A percentile compares a stretch with the other conserved stretches of the same genome.
These are phyloP conservation scores for Pyropia haitanensis DNA, from an alignment of 23 red algal species.

Conservation along the genomic window DNA sequence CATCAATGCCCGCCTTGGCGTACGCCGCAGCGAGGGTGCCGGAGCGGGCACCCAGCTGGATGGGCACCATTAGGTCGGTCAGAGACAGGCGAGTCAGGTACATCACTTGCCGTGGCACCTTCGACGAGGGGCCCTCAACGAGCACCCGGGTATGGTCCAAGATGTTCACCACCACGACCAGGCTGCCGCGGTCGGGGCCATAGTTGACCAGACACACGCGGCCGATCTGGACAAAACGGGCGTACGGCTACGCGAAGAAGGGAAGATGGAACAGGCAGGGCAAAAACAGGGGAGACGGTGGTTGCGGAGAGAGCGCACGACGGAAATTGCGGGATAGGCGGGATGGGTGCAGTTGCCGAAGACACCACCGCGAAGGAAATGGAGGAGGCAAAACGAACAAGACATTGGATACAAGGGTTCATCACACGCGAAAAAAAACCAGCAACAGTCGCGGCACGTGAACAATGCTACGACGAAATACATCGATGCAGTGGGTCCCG, in stretches of 20 bases:
- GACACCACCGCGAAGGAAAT: no score
- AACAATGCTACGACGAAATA: no score
- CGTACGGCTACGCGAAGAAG: constrained; percentile 23
- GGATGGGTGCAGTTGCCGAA: no score
- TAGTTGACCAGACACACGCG: constrained; percentile 71
- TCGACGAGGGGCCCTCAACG: constrained; percentile 44
- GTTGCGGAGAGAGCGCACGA: no score
- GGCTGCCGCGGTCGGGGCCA: constrained; percentile 57
- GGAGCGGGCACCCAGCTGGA: constrained; percentile 39
- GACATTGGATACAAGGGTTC: no score
- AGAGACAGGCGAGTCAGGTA: constrained; percentile 67
- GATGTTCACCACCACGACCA: constrained; percentile 88
- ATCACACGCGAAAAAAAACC: no score
- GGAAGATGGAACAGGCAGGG: not conserved
- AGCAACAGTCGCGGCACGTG: no score
- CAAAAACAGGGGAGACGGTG: no score
- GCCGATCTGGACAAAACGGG: constrained; percentile 80
- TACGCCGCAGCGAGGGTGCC: constrained; percentile 29
- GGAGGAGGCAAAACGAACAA: no score
- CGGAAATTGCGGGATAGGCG: no score
- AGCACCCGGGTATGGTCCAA: constrained; percentile 73
- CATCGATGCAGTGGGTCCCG: no score
- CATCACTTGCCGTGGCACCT: constrained; percentile 57
- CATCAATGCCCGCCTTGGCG: constrained; percentile 44
- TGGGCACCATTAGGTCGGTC: constrained; percentile 52